A percentile compares a stretch with the other conserved stretches of the same genome.
Evolutionary conservation across 1,139 yeast species (phyloP).

Genomic region (Kodamaea plutei): DNA sequence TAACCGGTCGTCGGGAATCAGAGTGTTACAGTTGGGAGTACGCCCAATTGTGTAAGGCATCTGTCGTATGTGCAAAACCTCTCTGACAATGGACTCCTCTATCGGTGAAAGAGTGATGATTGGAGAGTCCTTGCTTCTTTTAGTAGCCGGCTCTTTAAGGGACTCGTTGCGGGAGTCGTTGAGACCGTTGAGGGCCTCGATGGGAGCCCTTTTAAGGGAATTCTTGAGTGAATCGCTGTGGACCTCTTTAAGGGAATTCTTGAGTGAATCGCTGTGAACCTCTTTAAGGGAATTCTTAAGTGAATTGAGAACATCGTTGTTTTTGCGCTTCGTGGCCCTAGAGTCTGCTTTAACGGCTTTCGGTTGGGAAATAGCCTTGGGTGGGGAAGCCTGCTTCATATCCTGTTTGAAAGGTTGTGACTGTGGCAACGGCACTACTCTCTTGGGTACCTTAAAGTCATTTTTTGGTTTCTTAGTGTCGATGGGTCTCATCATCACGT

Average conservation of each 20-base stretch:
- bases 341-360: no score
- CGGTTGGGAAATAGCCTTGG: no score
- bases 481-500: slow-evolving; percentile 43
- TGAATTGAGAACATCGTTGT: no score
- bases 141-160: slow-evolving; percentile 11
- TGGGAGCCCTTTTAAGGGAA: no score
- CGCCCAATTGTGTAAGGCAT: slow-evolving; percentile 66
- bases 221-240: no score
- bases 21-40: slow-evolving; percentile 53
- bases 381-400: no score
- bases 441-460: slow-evolving; percentile 42
- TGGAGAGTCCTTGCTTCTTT: slow-evolving; percentile 9
- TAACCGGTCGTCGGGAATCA: slow-evolving; percentile 66
- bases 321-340: no score
- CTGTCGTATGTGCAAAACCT: slow-evolving; percentile 55
- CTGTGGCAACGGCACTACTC: slow-evolving; percentile 42
- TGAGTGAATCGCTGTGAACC: no score
- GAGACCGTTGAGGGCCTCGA: no score
- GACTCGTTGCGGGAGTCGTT: background rate
- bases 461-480: slow-evolving; percentile 26
- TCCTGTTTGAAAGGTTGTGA: slow-evolving; percentile 24
- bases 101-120: slow-evolving; percentile 32
- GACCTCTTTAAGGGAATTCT: no score
- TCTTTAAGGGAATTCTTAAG: no score
- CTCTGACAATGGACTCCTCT: slow-evolving; percentile 23